Conservation (phyloP, 1,139 yeast species). For the Taphrina confusa region DNA sequence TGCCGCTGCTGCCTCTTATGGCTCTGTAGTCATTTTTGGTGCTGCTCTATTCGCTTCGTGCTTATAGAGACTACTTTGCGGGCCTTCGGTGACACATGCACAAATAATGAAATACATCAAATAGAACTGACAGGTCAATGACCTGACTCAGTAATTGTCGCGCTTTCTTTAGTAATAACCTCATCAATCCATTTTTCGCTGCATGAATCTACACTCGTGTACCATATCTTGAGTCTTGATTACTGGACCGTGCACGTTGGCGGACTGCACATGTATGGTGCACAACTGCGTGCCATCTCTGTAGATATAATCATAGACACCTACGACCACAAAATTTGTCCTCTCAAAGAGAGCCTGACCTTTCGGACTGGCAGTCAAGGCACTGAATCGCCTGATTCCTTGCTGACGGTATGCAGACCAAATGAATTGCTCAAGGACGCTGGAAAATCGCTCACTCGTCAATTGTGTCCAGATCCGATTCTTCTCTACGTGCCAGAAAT, state of each 20-base stretch:
- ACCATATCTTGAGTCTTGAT: not conserved
- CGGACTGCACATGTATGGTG: not conserved
- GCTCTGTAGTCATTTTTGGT: not conserved
- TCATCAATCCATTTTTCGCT: not conserved
- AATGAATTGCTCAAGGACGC: not conserved
- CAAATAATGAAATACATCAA: too few species aligned
- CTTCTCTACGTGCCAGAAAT: slow-evolving; percentile 20
- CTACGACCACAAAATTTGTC: not conserved
- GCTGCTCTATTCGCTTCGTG: not conserved
- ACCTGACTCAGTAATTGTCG: too few species aligned
- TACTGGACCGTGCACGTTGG: not conserved
- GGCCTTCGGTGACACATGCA: too few species aligned
- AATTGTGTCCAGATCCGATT: not conserved
- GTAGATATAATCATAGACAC: slow-evolving; percentile 2
- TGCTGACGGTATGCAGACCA: not conserved
- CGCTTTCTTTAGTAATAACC: not conserved
- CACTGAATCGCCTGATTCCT: not conserved
- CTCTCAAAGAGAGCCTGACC: slow-evolving; percentile 5
- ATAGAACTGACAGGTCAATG: too few species aligned
- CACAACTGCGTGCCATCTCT: not conserved
- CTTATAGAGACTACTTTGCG: too few species aligned
- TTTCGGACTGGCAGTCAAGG: slow-evolving; percentile 4
- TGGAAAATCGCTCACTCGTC: not conserved
- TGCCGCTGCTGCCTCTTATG: not conserved
- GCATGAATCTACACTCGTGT: slow-evolving; percentile 1